These are phyloP conservation scores for Metroxylon sagu DNA, from an alignment of 176 grass and related monocot species.

Conservation along the genomic window DNA sequence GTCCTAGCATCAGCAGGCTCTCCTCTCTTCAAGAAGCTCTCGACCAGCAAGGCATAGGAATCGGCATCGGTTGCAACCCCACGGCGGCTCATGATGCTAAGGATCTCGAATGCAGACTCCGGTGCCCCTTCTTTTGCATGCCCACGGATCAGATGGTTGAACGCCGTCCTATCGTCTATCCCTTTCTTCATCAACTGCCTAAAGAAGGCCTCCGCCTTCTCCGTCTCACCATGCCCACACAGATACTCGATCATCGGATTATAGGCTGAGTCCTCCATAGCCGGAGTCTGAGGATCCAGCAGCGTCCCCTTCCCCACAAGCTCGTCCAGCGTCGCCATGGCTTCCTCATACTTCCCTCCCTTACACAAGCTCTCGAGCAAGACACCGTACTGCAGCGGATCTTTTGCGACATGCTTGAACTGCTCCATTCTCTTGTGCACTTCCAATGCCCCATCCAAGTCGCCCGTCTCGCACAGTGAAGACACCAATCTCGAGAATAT, in stretches of 20 bases:
- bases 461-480: slow-evolving; percentile 52
- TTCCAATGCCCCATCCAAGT: slow-evolving; percentile 70
- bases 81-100: slow-evolving; percentile 56
- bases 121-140: slow-evolving; percentile 71
- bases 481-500: slow-evolving; percentile 62
- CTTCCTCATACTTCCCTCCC: slow-evolving; percentile 45
- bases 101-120: slow-evolving; percentile 57
- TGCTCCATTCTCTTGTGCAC: slow-evolving; percentile 57
- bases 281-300: slow-evolving; percentile 43
- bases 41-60: slow-evolving; percentile 45
- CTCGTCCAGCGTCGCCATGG: slow-evolving; percentile 60
- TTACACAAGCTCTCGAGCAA: slow-evolving; percentile 70
- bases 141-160: slow-evolving; percentile 75
- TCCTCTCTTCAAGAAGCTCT: slow-evolving; percentile 70
- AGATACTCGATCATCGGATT: slow-evolving; percentile 76
- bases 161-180: slow-evolving; percentile 59
- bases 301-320: slow-evolving; percentile 67
- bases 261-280: slow-evolving; percentile 46
- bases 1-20: slow-evolving; percentile 69
- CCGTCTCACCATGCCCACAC: slow-evolving; percentile 54
- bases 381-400: slow-evolving; percentile 62
- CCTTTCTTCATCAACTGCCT: slow-evolving; percentile 99
- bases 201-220: slow-evolving; percentile 83
- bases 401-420: slow-evolving; percentile 52
- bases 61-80: slow-evolving; percentile 59